Base-by-base conservation (phyloP, 352 stramenopile species). In the Thraustotheca clavata region DNA sequence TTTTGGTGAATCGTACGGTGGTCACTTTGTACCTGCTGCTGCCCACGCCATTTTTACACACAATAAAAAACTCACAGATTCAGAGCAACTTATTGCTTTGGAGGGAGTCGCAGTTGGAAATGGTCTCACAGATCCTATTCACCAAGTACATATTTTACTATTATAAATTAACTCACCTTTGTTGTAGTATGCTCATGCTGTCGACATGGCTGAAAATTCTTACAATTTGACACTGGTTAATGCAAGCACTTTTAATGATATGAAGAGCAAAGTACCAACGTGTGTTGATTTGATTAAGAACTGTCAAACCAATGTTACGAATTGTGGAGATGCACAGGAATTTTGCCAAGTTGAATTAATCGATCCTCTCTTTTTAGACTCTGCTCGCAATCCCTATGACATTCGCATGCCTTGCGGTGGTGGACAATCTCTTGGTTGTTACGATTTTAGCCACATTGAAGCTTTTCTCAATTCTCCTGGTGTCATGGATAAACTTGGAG, bases 91-190 rank as follows among this genome's bases (percentile, higher is more conserved):
- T 55, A 77, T 94, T 5, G 88, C 88, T 59, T 69, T 94, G 36
- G 72, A 79, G 36, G 85, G 85, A 18, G 83, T 88, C 36, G 81
- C 83, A 14, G 89, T 94, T 40, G 85, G 85, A 14, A 94, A 94
- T 57, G 77, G 79, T 4, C 73, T 88, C 20, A 89, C 80, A 24
- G 79, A 89, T 67, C 79, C 77, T 18, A 67, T 76, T 1, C 69
- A 80, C 22, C 69, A 77, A 52, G 84, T 59, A 61, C 29, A n/a
- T 69, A 26, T 49, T 43, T 2, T 26, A 24, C 38, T 16, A 43
- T 20, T 18, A 43, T 18, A 16, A 20, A 43, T 11, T 52, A 27
- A 62, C 31, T 31, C 24, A 9, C 16, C 39, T 16, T 65, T 14
- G 27, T 20, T 60, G 33, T 47, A 60, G 43, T 67, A 67, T 26